Evolutionary conservation across 2,329 filamentous ascomycete species (phyloP).

Genomic region (Colletotrichum siamense): DNA sequence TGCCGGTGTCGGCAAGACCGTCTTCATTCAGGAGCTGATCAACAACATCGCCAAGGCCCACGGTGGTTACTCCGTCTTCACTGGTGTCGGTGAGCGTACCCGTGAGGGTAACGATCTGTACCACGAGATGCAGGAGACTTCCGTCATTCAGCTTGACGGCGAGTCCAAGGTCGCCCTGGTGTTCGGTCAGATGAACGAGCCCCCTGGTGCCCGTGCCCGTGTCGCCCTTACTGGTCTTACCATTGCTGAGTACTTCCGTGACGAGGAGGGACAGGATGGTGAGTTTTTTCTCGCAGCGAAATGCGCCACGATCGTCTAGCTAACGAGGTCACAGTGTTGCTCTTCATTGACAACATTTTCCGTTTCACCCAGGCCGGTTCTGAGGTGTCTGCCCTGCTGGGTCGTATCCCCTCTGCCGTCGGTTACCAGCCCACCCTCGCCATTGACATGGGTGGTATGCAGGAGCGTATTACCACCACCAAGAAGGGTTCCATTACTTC

Average conservation of each 20-base stretch:
- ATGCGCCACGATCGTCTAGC: background rate
- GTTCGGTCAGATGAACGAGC: slow-evolving; percentile 99
- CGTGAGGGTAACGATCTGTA: slow-evolving; percentile 99
- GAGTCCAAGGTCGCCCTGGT: slow-evolving; percentile 99
- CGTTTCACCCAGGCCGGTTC: slow-evolving; percentile 99
- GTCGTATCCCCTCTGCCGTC: slow-evolving; percentile 99
- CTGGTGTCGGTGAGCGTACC: slow-evolving; percentile 99
- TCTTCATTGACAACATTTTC: slow-evolving; percentile 99
- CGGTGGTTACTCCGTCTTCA: slow-evolving; percentile 99
- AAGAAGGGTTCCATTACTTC: slow-evolving; percentile 99
- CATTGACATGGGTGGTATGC: slow-evolving; percentile 99
- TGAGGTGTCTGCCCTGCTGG: slow-evolving; percentile 98
- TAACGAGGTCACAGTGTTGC: slow-evolving; percentile 70
- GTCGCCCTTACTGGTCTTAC: slow-evolving; percentile 93
- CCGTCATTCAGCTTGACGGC: slow-evolving; percentile 98
- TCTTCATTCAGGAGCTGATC: slow-evolving; percentile 99
- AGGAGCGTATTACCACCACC: slow-evolving; percentile 99
- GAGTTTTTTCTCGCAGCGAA: slow-evolving; percentile 34
- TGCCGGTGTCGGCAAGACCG: slow-evolving; percentile 99
- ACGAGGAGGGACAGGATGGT: slow-evolving; percentile 84
- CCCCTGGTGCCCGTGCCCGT: slow-evolving; percentile 99
- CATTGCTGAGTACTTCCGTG: slow-evolving; percentile 83
- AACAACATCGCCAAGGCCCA: slow-evolving; percentile 99
- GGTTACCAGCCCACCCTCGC: slow-evolving; percentile 99
- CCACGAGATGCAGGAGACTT: slow-evolving; percentile 99